Base-by-base conservation (phyloP, 306 rosid species). In the Glycyrrhiza uralensis region DNA sequence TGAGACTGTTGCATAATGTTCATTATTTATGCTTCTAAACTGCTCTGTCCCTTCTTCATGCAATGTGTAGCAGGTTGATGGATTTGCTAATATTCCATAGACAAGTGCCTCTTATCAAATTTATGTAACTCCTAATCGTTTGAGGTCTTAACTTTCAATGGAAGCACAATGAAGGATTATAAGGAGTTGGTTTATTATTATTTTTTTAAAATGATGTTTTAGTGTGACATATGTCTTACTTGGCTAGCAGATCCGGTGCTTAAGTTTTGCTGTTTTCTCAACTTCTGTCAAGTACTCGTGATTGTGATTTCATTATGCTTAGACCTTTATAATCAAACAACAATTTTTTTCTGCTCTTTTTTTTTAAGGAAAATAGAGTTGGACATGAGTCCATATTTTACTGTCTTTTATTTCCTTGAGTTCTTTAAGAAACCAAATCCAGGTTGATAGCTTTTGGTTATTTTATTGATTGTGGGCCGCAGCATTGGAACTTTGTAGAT, bases 401-500 rank as follows among this genome's bases (percentile, higher is more conserved):
- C 41, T 22, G 35, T 18, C 19, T 71, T 71, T 63, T 46, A 6
- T 22, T 56, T 47, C 55, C 20, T 10, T 22, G 12, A 47, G 55
- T 51, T 85, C 62, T 66, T 69, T 46, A 24, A 66, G 76, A 20
- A 59, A 66, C 61, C 42, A 46, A n/a, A n/a, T 58, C 4, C 65
- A 28, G 38, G 28, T 72, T 69, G 74, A 49, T 59, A 75, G 75
- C 12, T 14, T 64, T 67, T 35, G 41, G 49, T 71, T 9, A 45
- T 70, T 49, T 59, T 29, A 56, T 65, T 69, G 11, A 73, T 54
- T 67, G 47, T 79, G 79, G 58, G 70, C 41, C 17, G 35, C 76
- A 71, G 15, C 75, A 75, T 79, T 67, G 66, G 51, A 73, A 70
- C 82, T 80, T 83, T 69, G 81, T 74, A 67, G 86, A 81, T 81